phyloP scores from a whole-genome alignment of 2,329 filamentous ascomycete genomes.

The Diatrype stigma region DNA sequence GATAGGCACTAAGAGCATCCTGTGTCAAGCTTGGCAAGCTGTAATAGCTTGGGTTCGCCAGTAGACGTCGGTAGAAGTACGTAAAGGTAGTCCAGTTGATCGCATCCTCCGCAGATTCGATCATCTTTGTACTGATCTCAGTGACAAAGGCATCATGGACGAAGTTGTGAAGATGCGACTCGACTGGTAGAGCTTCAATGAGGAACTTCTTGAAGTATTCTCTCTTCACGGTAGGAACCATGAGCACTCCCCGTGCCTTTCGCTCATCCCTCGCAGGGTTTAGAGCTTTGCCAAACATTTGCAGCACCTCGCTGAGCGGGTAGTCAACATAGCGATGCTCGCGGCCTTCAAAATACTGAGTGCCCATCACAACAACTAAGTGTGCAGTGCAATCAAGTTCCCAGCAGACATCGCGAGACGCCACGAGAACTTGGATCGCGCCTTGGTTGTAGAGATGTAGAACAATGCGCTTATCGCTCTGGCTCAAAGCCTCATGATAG shows the following conservation, averaged over 20 bases:
- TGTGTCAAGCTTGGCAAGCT: slow-evolving; percentile 83
- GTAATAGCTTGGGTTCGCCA: slow-evolving; percentile 97
- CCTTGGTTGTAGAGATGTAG: slow-evolving; percentile 87
- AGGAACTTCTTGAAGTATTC: slow-evolving; percentile 99
- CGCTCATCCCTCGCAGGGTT: slow-evolving; percentile 73
- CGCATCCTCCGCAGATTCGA: slow-evolving; percentile 91
- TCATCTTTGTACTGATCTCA: slow-evolving; percentile 93
- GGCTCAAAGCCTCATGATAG: slow-evolving; percentile 88
- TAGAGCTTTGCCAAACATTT: slow-evolving; percentile 96
- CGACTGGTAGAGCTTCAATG: slow-evolving; percentile 90
- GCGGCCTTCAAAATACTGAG: slow-evolving; percentile 93
- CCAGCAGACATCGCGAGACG: slow-evolving; percentile 88
- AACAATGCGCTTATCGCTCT: slow-evolving; percentile 88
- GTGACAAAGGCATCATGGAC: slow-evolving; percentile 95
- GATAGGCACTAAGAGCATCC: slow-evolving; percentile 86
- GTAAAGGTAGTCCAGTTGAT: slow-evolving; percentile 99
- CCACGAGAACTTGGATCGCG: slow-evolving; percentile 78
- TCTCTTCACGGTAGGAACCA: slow-evolving; percentile 90
- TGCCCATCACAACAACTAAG: slow-evolving; percentile 93
- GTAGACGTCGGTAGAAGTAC: slow-evolving; percentile 91
- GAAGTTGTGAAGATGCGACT: slow-evolving; percentile 88
- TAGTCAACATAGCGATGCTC: slow-evolving; percentile 98
- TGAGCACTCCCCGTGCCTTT: slow-evolving; percentile 79
- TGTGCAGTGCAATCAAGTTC: slow-evolving; percentile 85
- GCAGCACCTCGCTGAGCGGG: slow-evolving; percentile 84